Conservation (phyloP, 2,329 filamentous ascomycete genomes). For the Phialophora macrospora region DNA sequence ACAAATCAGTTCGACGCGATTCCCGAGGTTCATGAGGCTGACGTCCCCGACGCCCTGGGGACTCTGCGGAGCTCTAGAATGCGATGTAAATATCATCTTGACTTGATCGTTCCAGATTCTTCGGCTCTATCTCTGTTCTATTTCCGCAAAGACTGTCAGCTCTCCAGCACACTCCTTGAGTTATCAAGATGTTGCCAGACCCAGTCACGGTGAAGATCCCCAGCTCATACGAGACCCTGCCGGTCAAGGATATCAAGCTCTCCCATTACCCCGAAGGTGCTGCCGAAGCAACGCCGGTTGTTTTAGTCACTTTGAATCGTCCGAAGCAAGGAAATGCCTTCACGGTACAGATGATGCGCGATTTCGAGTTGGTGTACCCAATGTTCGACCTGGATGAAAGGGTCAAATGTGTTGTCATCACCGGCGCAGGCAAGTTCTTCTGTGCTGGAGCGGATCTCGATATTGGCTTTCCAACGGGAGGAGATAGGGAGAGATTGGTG, state of each 20-base stretch:
- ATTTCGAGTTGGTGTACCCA: conserved; percentile 51
- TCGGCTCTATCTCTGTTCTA: background rate
- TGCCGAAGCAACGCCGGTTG: conserved; percentile 45
- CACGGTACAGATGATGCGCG: conserved; percentile 56
- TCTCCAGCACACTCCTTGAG: background rate
- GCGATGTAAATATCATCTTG: background rate
- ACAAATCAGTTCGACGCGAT: background rate
- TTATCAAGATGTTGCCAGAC: conserved; percentile 26
- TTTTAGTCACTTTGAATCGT: conserved; percentile 59
- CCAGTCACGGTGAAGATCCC: conserved; percentile 38
- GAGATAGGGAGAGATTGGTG: conserved; percentile 46
- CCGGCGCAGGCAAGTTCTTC: conserved; percentile 57
- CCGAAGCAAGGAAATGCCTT: conserved; percentile 65
- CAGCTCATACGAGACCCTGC: conserved; percentile 43
- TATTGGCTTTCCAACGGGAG: conserved; percentile 53
- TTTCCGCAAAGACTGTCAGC: background rate
- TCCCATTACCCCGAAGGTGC: conserved; percentile 26
- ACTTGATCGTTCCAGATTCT: background rate
- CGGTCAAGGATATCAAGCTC: conserved; percentile 29
- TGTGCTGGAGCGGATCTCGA: conserved; percentile 64
- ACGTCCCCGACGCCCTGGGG: no score
- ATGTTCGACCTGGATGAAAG: conserved; percentile 61
- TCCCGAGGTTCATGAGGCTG: background rate
- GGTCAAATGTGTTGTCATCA: conserved; percentile 61
- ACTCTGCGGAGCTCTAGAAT: background rate